Evolutionary conservation across 1,139 yeast species (phyloP).

Genomic region (Yamadazyma siamensis): DNA sequence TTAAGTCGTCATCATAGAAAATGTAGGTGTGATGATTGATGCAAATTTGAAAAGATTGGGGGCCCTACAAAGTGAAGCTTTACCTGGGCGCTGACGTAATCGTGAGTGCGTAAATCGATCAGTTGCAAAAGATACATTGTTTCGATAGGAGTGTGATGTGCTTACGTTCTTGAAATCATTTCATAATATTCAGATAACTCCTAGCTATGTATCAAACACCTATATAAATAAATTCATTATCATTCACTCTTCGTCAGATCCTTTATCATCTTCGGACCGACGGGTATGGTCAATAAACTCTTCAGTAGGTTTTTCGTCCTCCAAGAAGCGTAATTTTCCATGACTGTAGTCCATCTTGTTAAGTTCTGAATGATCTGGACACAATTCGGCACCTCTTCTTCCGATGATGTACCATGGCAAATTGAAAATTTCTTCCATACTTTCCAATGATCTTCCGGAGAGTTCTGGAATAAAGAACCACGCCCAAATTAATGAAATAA

Average conservation of each 20-base stretch:
- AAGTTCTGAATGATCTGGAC: slow-evolving; percentile 43
- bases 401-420: slow-evolving; percentile 55
- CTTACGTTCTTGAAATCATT: too few species aligned
- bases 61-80: too few species aligned
- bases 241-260: background rate
- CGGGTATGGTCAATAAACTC: slow-evolving; percentile 9
- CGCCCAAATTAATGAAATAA: slow-evolving; percentile 39
- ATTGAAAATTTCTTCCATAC: slow-evolving; percentile 50
- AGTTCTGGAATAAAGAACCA: slow-evolving; percentile 53
- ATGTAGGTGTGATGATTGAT: too few species aligned
- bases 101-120: too few species aligned
- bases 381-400: slow-evolving; percentile 44
- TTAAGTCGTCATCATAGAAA: too few species aligned
- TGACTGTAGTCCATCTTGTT: slow-evolving; percentile 7
- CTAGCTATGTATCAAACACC: too few species aligned
- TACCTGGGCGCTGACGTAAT: too few species aligned
- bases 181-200: too few species aligned
- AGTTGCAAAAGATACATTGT: too few species aligned
- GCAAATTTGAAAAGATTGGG: too few species aligned
- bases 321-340: slow-evolving; percentile 7
- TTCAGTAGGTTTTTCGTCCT: slow-evolving; percentile 11
- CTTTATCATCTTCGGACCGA: slow-evolving; percentile 8
- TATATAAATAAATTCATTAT: too few species aligned
- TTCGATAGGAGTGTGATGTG: too few species aligned
- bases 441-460: slow-evolving; percentile 46